These are phyloP conservation scores for Entophlyctis luteolus DNA, from an alignment of 192 early-diverging fungal species.

Conservation along the genomic window DNA sequence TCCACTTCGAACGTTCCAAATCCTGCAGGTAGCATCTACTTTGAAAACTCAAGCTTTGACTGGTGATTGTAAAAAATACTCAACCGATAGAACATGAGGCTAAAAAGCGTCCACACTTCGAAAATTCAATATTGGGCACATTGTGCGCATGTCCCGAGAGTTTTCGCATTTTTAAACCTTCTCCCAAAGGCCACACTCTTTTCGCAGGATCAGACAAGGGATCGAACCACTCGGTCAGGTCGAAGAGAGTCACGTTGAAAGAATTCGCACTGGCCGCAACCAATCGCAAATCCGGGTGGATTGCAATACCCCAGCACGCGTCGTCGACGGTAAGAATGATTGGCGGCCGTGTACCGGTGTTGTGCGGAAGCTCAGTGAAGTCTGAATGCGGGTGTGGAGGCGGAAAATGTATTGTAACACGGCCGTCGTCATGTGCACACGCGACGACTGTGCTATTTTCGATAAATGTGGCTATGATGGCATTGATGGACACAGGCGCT, in stretches of 20 bases:
- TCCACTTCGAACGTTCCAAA: conserved; percentile 1
- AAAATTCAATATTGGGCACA: conserved; percentile 57
- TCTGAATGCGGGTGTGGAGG: not conserved
- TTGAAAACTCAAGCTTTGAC: not conserved
- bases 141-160: conserved; percentile 58
- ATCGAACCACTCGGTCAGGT: conserved; percentile 10
- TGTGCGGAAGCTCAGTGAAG: not conserved
- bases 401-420: conserved; percentile 53
- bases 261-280: conserved; percentile 56
- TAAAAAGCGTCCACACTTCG: conserved; percentile 49
- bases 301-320: conserved; percentile 60
- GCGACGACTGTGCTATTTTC: conserved; percentile 54
- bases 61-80: not conserved
- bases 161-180: conserved; percentile 5
- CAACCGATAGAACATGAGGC: conserved; percentile 54
- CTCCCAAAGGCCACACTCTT: conserved; percentile 22
- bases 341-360: not conserved
- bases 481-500: conserved; percentile 45
- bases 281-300: conserved; percentile 47
- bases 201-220: not conserved
- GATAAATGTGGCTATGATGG: conserved; percentile 51
- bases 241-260: conserved; percentile 42
- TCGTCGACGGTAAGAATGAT: conserved; percentile 26
- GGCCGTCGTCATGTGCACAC: conserved; percentile 49
- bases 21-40: not conserved